Conservation (phyloP, 2,329 filamentous ascomycete species). For the Thelonectria blattea region DNA sequence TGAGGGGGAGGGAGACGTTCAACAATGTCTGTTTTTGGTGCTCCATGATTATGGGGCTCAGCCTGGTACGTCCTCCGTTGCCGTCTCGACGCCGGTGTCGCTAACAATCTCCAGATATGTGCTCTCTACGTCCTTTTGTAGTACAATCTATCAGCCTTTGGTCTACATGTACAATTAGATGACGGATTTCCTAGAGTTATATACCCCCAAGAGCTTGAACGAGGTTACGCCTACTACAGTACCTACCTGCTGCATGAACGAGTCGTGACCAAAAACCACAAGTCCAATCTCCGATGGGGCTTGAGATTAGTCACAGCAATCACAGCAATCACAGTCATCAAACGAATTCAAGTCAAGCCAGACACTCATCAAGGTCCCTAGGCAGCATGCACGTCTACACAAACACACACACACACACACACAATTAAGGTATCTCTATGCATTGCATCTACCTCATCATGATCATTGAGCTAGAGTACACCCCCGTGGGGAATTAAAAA, state of each 20-base stretch:
- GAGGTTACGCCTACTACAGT: too few species aligned
- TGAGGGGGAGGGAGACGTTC: conserved; percentile 75
- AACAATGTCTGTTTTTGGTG: conserved; percentile 94
- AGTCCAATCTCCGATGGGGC: too few species aligned
- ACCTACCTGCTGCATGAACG: too few species aligned
- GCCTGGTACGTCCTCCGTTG: conserved; percentile 64
- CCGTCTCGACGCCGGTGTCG: background rate
- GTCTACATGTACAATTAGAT: conserved; percentile 6
- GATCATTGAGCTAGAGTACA: conserved; percentile 51
- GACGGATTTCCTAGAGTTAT: background rate
- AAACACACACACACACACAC: too few species aligned
- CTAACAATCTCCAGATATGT: conserved; percentile 51
- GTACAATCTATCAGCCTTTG: background rate
- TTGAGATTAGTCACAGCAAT: too few species aligned
- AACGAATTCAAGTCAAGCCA: too few species aligned
- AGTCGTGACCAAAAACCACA: too few species aligned
- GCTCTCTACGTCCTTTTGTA: conserved; percentile 60
- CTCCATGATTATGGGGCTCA: conserved; percentile 86
- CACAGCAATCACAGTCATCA: too few species aligned
- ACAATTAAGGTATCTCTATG: conserved; percentile 33
- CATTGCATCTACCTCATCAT: conserved; percentile 49
- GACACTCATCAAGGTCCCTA: too few species aligned
- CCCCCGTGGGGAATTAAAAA: conserved; percentile 45
- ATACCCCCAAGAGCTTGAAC: background rate
- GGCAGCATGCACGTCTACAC: too few species aligned